Evolutionary conservation across 2,329 filamentous ascomycete genomes (phyloP), one percentile per base, ranked within the genome.

Genomic region (Ophiostoma pallidulum): DNA sequence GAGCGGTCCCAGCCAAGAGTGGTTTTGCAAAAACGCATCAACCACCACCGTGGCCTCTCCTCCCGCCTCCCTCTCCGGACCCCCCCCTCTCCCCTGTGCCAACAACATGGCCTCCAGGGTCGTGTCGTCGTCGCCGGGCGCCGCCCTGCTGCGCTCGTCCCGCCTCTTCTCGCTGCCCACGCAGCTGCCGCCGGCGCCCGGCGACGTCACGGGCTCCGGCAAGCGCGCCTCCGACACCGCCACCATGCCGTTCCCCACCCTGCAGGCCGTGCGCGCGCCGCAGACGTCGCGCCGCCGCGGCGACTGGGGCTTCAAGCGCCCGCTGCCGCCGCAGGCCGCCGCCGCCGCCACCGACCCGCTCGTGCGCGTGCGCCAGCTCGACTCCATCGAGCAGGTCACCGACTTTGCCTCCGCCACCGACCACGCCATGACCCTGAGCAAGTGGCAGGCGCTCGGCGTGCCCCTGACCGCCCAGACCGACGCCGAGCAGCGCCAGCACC

Each of bases 261-360:
- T 85, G 62, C 86, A 92, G 61, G 78, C 89, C 52, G 84, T 97
- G 60, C 82, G 83, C 13, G 90, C 88, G 0, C 83, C 88, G 6
- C 69, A 75, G 38, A 74, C 80, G 16, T 90, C 89, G 8, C 75
- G 87, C 20, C 70, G 73, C 35, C 78, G 78, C 59, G 91, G 91
- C 31, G 91, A 97, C 60, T 97, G 91, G 90, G 91, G 91, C 13
- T 70, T 96, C 58, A 97, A 97, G 69, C 75, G 91, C 47, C 74
- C 88, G 1, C 71, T 97, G 6, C 91, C 91, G 2, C 67, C 83
- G 8, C 83, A 83, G 62, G 81, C 84, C 3, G 90, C 87, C 5
- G 77, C 80, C 18, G 78, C 78, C 46, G 80, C 80, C 7, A 79
- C 82, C 7, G 82, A 80, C n/a, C 86, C 89, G 9, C 72, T 86